These are phyloP conservation scores for Microbotryum saponariae DNA, from an alignment of 1,284 basidiomycete genomes.

Conservation along the genomic window DNA sequence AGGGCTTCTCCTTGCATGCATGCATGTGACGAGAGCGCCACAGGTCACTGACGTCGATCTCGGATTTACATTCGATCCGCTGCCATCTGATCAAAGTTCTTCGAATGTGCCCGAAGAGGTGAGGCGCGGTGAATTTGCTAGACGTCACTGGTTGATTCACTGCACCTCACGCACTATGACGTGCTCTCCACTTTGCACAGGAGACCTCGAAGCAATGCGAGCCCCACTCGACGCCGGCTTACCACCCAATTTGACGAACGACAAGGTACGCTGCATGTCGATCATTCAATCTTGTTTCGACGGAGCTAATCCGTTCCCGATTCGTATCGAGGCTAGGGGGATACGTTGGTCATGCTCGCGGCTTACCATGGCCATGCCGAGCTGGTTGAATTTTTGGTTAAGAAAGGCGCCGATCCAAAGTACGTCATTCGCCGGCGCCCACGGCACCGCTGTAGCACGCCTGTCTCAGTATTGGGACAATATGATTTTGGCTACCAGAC, in stretches of 20 bases:
- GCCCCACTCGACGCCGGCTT: slow-evolving; percentile 61
- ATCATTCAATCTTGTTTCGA: too few relatives aligned
- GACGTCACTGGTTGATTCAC: too few relatives aligned
- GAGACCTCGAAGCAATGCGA: slow-evolving; percentile 50
- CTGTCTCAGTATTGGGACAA: too few relatives aligned
- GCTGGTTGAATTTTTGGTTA: slow-evolving; percentile 52
- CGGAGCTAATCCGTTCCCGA: too few relatives aligned
- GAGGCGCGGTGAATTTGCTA: too few relatives aligned
- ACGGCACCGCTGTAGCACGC: neutral
- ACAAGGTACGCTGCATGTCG: slow-evolving; percentile 47
- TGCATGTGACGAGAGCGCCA: neutral
- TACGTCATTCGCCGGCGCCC: slow-evolving; percentile 12
- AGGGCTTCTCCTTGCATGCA: neutral
- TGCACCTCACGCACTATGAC: too few relatives aligned
- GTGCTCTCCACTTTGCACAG: slow-evolving; percentile 33
- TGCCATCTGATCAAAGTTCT: slow-evolving; percentile 10
- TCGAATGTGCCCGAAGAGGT: slow-evolving; percentile 9
- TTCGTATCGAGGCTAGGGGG: slow-evolving; percentile 46
- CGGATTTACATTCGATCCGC: neutral
- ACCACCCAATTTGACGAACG: slow-evolving; percentile 68
- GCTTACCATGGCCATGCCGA: slow-evolving; percentile 65
- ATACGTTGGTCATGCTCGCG: slow-evolving; percentile 67
- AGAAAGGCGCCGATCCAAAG: slow-evolving; percentile 59
- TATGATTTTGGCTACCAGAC: neutral
- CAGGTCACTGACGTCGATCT: too few relatives aligned